Base-by-base conservation (phyloP, 495 filamentous ascomycete genomes). In the Lasiosphaeria ovina region DNA sequence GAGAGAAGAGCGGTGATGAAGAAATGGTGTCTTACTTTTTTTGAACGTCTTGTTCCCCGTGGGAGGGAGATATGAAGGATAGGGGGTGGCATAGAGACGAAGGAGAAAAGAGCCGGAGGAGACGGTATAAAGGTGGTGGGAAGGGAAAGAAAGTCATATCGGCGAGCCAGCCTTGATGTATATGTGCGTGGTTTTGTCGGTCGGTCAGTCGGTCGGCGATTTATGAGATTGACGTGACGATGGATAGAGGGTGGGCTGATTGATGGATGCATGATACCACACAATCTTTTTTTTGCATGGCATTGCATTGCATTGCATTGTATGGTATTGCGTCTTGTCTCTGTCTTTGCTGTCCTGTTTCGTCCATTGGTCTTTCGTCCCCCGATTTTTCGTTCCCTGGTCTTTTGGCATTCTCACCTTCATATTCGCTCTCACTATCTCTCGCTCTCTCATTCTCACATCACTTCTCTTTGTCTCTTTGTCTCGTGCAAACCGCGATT, bases 181-280 rank as follows among this genome's bases (percentile, higher is more conserved):
- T 24, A 24, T 24, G 24, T 24, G 24, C 24, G 24, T 24, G 24
- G 24, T 24, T 24, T 24, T 24, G 24, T 24, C 24, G 24, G 24
- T 24, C 24, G 24, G 24, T 24, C 24, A 24, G 24, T 14, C 11
- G 8, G 12, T 47, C 44, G 44, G 12, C 2, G 16, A 47, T 47
- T 47, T n/a, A 47, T 47, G 44, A 47, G 7, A 47, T 47, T 14
- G 44, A 47, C 44, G 44, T 11, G 44, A 47, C 16, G 44, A 47
- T 14, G 44, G 11, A 47, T 5, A 14, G 16, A 3, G 11, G 11
- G 12, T 14, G 5, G 16, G 11, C 38, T 42, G 12, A 47, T n/a
- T 9, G 8, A 47, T 47, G 44, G 44, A 47, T 47, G 44, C 24
- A 47, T 8, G 44, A 47, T 47, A 47, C 44, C 44, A 47, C 44